phyloP scores from a whole-genome alignment of 768 basidiomycete species.

The Pulveroboletus frians region DNA sequence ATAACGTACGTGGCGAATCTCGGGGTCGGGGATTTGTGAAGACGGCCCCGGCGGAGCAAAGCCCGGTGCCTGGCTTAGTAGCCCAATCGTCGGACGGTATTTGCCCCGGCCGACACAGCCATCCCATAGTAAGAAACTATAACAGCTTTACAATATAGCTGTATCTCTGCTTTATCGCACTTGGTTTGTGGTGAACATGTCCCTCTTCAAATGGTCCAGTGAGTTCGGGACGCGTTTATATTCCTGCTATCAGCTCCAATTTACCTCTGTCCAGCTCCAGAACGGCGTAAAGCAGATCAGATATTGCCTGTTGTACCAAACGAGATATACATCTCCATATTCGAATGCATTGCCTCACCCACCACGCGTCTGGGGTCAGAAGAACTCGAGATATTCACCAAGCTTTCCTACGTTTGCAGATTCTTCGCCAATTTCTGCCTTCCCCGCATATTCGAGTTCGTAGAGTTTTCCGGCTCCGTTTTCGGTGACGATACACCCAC shows the following conservation, averaged over 20 bases:
- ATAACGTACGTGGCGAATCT: too few species aligned
- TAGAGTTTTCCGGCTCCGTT: slow-evolving; percentile 23
- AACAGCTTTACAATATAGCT: too few species aligned
- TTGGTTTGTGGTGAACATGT: neutral
- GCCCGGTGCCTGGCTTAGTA: too few species aligned
- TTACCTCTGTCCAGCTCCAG: slow-evolving; percentile 21
- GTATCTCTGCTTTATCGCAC: neutral
- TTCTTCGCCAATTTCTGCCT: slow-evolving; percentile 38
- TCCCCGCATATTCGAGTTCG: slow-evolving; percentile 36
- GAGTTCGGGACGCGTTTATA: neutral
- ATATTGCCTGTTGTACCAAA: slow-evolving; percentile 34
- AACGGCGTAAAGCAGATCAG: slow-evolving; percentile 8
- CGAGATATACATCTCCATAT: slow-evolving; percentile 42
- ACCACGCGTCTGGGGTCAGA: slow-evolving; percentile 11
- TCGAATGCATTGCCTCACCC: slow-evolving; percentile 29
- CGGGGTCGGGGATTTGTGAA: too few species aligned
- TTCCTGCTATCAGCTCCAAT: neutral
- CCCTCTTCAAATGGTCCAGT: slow-evolving; percentile 8
- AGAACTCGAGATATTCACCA: slow-evolving; percentile 6
- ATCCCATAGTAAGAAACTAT: neutral
- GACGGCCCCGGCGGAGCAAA: too few species aligned
- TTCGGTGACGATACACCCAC: slow-evolving; percentile 1
- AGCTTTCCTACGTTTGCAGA: slow-evolving; percentile 39
- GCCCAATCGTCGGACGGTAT: too few species aligned
- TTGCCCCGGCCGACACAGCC: neutral